These are phyloP conservation scores for Aspergillus viridinutans DNA, from an alignment of 2,329 filamentous ascomycete genomes.

Conservation along the genomic window DNA sequence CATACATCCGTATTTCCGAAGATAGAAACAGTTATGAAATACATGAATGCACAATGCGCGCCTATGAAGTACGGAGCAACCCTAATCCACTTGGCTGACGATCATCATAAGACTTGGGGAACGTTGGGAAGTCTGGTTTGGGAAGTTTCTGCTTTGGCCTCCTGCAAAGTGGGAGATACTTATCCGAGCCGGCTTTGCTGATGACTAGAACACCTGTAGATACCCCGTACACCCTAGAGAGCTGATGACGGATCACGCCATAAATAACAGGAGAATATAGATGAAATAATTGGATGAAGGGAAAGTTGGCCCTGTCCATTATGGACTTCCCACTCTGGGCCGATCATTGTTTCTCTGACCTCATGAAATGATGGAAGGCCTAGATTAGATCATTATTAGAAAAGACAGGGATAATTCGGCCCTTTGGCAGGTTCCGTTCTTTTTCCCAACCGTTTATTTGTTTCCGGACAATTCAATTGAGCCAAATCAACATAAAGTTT, in stretches of 20 bases:
- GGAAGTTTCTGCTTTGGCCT: neutral
- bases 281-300: neutral
- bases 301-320: neutral
- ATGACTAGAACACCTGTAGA: too few species aligned
- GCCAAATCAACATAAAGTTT: conserved; percentile 8
- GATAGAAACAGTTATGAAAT: neutral
- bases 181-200: too few species aligned
- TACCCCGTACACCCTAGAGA: neutral
- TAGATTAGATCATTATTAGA: neutral
- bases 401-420: neutral
- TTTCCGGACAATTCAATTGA: neutral
- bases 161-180: too few species aligned
- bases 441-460: neutral
- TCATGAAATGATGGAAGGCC: too few species aligned
- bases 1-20: neutral
- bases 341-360: neutral
- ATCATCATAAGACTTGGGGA: neutral
- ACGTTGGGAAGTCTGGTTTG: neutral
- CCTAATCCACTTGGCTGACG: neutral
- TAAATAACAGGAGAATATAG: neutral
- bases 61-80: too few species aligned
- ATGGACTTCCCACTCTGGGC: neutral
- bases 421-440: neutral
- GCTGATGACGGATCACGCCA: neutral
- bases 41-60: too few species aligned